phyloP scores from a whole-genome alignment of 495 filamentous ascomycete species.

The Endocarpon pusillum region DNA sequence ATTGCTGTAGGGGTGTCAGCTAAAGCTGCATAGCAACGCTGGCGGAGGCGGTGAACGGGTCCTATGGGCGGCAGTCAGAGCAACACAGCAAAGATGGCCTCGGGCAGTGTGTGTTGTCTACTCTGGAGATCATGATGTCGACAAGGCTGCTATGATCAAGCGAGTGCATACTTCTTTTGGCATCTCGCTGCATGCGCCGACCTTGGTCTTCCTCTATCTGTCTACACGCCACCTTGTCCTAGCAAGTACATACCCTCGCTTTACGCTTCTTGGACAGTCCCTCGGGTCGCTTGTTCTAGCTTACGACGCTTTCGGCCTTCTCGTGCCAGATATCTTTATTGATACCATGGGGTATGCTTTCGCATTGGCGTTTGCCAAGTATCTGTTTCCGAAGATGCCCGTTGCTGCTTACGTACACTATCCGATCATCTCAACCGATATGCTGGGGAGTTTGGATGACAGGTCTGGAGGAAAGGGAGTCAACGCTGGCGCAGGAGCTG shows the following conservation, averaged over 20 bases:
- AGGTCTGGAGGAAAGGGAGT: constrained; percentile 50
- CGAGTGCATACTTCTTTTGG: constrained; percentile 80
- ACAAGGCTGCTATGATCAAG: constrained; percentile 59
- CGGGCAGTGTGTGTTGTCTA: constrained; percentile 80
- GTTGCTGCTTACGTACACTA: constrained; percentile 94
- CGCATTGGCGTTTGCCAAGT: constrained; percentile 61
- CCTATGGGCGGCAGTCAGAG: constrained; percentile 85
- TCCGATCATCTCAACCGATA: constrained; percentile 95
- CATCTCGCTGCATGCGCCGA: constrained; percentile 71
- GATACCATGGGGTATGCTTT: constrained; percentile 99
- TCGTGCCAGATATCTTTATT: constrained; percentile 85
- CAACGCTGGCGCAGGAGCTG: constrained; percentile 64
- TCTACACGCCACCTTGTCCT: constrained; percentile 73
- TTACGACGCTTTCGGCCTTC: constrained; percentile 79
- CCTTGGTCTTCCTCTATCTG: constrained; percentile 75
- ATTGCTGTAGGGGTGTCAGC: neutral
- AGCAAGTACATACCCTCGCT: constrained; percentile 69
- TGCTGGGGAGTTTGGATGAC: constrained; percentile 70
- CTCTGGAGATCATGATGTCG: constrained; percentile 80
- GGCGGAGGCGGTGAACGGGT: constrained; percentile 93
- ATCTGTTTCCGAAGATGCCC: constrained; percentile 65
- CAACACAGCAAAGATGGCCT: constrained; percentile 80
- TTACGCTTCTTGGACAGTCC: constrained; percentile 88
- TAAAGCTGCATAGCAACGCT: constrained; percentile 49
- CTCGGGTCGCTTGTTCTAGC: constrained; percentile 73